Base-by-base conservation (phyloP, 139 green algal species). In the Tetradesmus lagerheimii region DNA sequence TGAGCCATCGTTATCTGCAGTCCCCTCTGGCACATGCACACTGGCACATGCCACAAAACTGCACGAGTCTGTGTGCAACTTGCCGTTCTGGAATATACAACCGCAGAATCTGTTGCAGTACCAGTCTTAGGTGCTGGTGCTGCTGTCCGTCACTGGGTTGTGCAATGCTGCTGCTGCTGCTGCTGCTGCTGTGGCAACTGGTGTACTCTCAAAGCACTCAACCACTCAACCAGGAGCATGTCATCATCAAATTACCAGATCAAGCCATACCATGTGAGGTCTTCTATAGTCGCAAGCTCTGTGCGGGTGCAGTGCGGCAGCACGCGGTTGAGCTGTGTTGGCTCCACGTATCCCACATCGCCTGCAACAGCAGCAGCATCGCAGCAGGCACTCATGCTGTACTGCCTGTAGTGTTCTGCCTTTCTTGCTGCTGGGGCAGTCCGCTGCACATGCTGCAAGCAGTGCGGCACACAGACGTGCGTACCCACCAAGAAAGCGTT, bases 261-360 rank as follows among this genome's bases (percentile, higher is more conserved):
- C n/a, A n/a, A n/a, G n/a, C n/a, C n/a, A n/a, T n/a, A 71, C 57
- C 57, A 71, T 45, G 86, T 90, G 31, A 27, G 18, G 86, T 85
- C 86, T 31, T 90, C 86, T 23, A 90, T n/a, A 11, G 23, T 71
- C 45, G 74, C 75, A 29, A 90, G 75, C 31, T 85, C n/a, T 11
- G 35, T 50, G 20, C 71, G n/a, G 45, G 34, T 85, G 31, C 45
- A 76, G 2, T 37, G 57, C 18, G 35, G 18, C 12, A 90, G 47
- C 15, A 90, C 45, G 31, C 71, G 43, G 15, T 47, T 31, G 6
- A 90, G 31, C 16, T 85, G 47, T 0, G 6, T 15, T 11, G 86
- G 34, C 3, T 45, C 34, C 25, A 90, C 23, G 34, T 50, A 90
- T 25, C 86, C 86, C 31, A 90, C 25, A 39, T 90, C 45, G 80